Percentiles rank a stretch among this genome's conserved stretches.
Evolutionary conservation across 2,329 filamentous ascomycete species (phyloP).

Genomic region (Colletotrichum orchidophilum): DNA sequence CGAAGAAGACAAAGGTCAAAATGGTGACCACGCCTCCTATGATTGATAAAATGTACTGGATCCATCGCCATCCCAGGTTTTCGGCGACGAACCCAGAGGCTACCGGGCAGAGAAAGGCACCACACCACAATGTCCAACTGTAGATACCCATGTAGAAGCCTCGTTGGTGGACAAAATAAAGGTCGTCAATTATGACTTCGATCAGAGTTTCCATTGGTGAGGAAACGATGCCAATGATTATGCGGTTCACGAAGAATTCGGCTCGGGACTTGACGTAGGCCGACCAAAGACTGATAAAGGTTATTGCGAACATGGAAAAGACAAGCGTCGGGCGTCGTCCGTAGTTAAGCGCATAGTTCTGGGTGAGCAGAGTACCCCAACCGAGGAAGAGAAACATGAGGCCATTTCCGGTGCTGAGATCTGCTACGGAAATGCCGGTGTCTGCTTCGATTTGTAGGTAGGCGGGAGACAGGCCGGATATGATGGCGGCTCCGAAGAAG

Average conservation of each 20-base stretch:
- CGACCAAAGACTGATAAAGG: neutral
- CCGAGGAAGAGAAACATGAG: slow-evolving; percentile 36
- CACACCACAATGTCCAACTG: neutral
- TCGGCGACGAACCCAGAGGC: neutral
- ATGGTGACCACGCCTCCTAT: neutral
- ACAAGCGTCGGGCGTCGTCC: neutral
- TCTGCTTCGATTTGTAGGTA: slow-evolving; percentile 38
- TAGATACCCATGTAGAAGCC: neutral
- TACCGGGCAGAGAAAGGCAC: neutral
- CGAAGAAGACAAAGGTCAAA: neutral
- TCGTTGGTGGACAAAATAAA: neutral
- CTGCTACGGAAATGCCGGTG: slow-evolving; percentile 39
- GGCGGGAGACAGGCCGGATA: slow-evolving; percentile 38
- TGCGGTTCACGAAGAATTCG: neutral
- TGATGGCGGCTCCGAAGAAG: slow-evolving; percentile 38
- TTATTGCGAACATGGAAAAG: neutral
- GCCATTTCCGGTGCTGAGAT: slow-evolving; percentile 39
- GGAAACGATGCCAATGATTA: neutral
- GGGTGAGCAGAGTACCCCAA: neutral
- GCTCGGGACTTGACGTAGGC: neutral
- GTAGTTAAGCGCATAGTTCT: neutral
- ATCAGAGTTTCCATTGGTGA: neutral
- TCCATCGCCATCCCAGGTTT: neutral
- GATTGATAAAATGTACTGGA: neutral
- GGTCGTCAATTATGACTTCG: neutral